These are phyloP conservation scores for Camellia oleifera DNA, from an alignment of 179 eudicot genomes.

Conservation along the genomic window DNA sequence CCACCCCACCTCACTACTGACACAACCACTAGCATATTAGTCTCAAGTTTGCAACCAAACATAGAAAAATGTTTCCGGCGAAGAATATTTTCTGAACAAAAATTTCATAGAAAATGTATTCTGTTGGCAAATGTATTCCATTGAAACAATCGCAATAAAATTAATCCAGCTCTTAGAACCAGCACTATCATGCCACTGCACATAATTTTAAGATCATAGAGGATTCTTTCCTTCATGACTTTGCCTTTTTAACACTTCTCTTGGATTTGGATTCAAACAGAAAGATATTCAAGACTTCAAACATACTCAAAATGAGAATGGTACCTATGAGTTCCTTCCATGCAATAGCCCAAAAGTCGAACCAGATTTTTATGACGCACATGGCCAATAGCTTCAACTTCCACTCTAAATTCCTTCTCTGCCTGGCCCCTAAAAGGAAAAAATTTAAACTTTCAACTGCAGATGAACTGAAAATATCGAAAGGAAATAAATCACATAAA, in stretches of 20 bases:
- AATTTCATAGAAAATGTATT: too few relatives aligned
- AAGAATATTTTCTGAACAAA: too few relatives aligned
- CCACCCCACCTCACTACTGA: too few relatives aligned
- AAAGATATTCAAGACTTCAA: background rate
- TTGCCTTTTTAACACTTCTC: background rate
- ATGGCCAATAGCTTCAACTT: slow-evolving; percentile 98
- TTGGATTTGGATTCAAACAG: background rate
- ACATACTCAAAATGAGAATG: background rate
- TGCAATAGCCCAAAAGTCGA: slow-evolving; percentile 86
- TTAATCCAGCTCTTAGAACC: background rate
- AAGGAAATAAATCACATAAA: background rate
- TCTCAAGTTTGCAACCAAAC: too few relatives aligned
- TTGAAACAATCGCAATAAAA: background rate
- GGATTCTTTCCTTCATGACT: background rate
- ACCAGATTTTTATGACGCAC: slow-evolving; percentile 95
- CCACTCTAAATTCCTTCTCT: slow-evolving; percentile 92
- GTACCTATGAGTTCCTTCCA: slow-evolving; percentile 97
- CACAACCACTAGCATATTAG: too few relatives aligned
- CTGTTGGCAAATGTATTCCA: too few relatives aligned
- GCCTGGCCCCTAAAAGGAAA: slow-evolving; percentile 76
- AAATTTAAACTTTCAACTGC: background rate
- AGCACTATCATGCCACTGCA: background rate
- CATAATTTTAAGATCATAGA: slow-evolving; percentile 4
- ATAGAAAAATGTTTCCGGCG: too few relatives aligned
- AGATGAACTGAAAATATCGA: background rate